These are phyloP conservation scores for Knoxia roxburghii DNA, from an alignment of 257 asterid genomes.

Conservation along the genomic window DNA sequence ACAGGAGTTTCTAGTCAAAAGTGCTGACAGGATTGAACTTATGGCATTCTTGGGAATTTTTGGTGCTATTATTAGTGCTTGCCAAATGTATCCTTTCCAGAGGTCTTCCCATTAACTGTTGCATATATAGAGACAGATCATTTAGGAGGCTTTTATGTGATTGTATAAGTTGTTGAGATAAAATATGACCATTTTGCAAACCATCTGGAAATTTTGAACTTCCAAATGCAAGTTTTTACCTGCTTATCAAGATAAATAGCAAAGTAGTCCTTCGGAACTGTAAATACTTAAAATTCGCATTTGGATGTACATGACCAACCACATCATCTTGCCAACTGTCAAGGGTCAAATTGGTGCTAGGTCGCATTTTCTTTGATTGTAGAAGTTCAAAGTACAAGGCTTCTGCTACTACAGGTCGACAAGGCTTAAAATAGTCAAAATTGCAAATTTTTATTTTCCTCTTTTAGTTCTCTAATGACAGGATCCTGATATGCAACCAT, in stretches of 20 bases:
- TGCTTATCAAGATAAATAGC: not conserved
- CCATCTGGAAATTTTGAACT: not conserved
- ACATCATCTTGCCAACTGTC: not conserved
- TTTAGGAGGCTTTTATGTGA: not conserved
- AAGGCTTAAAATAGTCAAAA: not conserved
- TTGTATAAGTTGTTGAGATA: too few relatives aligned
- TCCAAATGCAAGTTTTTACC: not conserved
- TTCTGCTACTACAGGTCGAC: not conserved
- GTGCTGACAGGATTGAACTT: constrained; percentile 86
- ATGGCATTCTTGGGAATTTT: constrained; percentile 89
- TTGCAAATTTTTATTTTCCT: not conserved
- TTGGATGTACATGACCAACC: not conserved
- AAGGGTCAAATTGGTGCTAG: not conserved
- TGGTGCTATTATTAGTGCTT: constrained; percentile 84
- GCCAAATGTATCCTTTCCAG: constrained; percentile 69
- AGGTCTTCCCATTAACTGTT: not conserved
- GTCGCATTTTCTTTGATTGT: not conserved
- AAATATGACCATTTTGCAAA: not conserved
- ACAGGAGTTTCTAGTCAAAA: constrained; percentile 86
- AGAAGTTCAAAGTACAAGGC: not conserved
- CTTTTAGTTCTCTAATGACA: not conserved
- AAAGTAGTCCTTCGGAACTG: not conserved
- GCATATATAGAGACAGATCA: not conserved
- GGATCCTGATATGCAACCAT: not conserved
- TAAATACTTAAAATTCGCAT: not conserved